Percentiles rank a stretch among this genome's conserved stretches.
Conservation (phyloP, 495 filamentous ascomycete species). For the Sphaerosporella brunnea region DNA sequence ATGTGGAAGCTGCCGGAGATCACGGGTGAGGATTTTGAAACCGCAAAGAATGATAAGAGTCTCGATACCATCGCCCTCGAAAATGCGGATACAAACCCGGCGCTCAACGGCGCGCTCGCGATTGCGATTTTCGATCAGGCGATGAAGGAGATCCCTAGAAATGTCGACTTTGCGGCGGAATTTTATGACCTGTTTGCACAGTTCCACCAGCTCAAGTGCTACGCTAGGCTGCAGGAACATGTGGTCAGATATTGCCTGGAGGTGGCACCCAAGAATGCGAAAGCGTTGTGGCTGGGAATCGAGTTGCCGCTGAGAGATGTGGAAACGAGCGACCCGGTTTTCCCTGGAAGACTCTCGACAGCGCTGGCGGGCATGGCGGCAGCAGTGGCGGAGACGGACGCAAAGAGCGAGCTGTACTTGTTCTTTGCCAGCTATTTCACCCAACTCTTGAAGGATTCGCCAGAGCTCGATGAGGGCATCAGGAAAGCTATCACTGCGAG, state of each 20-base stretch:
- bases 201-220: constrained; percentile 46
- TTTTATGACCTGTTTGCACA: constrained; percentile 66
- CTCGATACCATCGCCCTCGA: constrained; percentile 37
- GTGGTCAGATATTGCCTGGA: constrained; percentile 47
- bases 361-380: constrained; percentile 42
- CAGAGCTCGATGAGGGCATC: constrained; percentile 48
- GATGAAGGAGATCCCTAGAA: constrained; percentile 54
- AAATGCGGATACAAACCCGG: constrained; percentile 57
- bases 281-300: constrained; percentile 50
- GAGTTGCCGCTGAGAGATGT: constrained; percentile 51
- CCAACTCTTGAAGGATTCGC: constrained; percentile 31
- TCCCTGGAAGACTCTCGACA: constrained; percentile 51
- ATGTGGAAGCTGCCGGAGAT: constrained; percentile 45
- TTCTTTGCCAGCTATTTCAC: constrained; percentile 45
- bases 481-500: constrained; percentile 34
- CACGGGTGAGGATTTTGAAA: constrained; percentile 46
- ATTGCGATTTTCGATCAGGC: constrained; percentile 81
- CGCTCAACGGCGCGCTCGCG: constrained; percentile 75
- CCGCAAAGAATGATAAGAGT: constrained; percentile 31
- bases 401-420: constrained; percentile 33
- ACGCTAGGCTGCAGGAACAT: constrained; percentile 54
- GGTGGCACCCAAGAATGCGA: constrained; percentile 38
- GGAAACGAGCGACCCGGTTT: constrained; percentile 42
- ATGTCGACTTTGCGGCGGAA: constrained; percentile 42
- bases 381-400: constrained; percentile 29